Base-by-base conservation (phyloP, 2,329 filamentous ascomycete species). In the Emergomyces africanus region DNA sequence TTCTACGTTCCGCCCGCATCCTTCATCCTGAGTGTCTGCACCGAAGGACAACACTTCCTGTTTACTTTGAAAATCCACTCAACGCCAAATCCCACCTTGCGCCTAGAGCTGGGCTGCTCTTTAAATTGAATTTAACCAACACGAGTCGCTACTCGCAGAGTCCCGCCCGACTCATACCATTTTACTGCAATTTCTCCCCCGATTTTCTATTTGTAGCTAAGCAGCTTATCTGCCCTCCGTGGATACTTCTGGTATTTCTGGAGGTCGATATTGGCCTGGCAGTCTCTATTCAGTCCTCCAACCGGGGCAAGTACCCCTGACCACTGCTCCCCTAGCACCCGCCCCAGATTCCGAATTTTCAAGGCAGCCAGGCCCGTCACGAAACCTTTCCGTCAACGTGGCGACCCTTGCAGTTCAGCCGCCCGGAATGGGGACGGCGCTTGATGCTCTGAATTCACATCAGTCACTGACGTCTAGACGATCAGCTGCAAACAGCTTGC, bases 381-480 rank as follows among this genome's bases (percentile, higher is more conserved):
- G 72, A 70, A 72, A 78, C 66, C 75, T 63, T 37, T 64, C 75
- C 74, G 78, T 72, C 77, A 83, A 77, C 75, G 80, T 85, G 83
- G 82, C 82, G 77, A 78, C 82, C 70, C 79, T 82, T 67, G 80
- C 83, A 69, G 77, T 81, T 67, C 80, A 79, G 67, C 78, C 80
- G 70, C 75, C 79, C 70, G 81, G 79, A 71, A 86, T 85, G 82
- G 80, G 82, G 74, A 76, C 81, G 70, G 78, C 79, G 69, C 74
- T 82, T 69, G 82, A 85, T 72, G 76, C 77, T 71, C 80, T 85
- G 76, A 79, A 79, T 72, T 77, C 79, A 67, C 79, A 81, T 66
- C 78, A 81, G 69, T 87, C 86, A 75, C 84, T 90, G 70, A 83
- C 85, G 65, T 80, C 85, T 71, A 82, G 87, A 68, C 83, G 87